Evolutionary conservation across 768 basidiomycete genomes (phyloP).

Genomic region (Termitomyces sp.): DNA sequence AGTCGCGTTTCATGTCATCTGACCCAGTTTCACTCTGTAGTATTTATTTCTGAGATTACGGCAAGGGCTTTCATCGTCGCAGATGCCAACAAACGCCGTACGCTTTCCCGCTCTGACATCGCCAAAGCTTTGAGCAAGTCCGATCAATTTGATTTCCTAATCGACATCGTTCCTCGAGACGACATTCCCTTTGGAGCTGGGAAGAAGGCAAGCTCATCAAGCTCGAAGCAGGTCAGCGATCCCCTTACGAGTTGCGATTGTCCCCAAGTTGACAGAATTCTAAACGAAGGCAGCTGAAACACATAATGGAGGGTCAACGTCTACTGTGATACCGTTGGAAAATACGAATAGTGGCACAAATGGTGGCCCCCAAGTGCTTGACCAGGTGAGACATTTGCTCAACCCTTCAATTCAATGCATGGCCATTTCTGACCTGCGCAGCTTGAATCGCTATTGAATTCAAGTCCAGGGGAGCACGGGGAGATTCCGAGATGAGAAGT

Average conservation of each 20-base stretch:
- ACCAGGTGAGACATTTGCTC: slow-evolving; percentile 13
- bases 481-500: slow-evolving; percentile 8
- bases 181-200: slow-evolving; percentile 38
- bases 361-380: slow-evolving; percentile 14
- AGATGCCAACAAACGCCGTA: slow-evolving; percentile 94
- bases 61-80: slow-evolving; percentile 93
- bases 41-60: slow-evolving; percentile 97
- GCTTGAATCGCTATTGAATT: slow-evolving; percentile 17
- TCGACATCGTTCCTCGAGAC: slow-evolving; percentile 92
- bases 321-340: slow-evolving; percentile 4
- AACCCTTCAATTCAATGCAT: background rate
- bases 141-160: slow-evolving; percentile 96
- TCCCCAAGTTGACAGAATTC: background rate
- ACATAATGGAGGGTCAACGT: slow-evolving; percentile 6
- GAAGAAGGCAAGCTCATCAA: slow-evolving; percentile 15
- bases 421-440: background rate
- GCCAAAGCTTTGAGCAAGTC: slow-evolving; percentile 88
- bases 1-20: background rate
- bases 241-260: background rate
- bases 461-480: slow-evolving; percentile 13
- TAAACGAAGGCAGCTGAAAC: slow-evolving; percentile 3
- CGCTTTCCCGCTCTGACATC: slow-evolving; percentile 89
- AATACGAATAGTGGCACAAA: background rate
- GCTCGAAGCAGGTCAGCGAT: slow-evolving; percentile 13
- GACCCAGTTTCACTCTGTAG: slow-evolving; percentile 30